Evolutionary conservation across 768 basidiomycete genomes (phyloP), one percentile per base, ranked within the genome.

Genomic region (Cyclocybe cylindracea): DNA sequence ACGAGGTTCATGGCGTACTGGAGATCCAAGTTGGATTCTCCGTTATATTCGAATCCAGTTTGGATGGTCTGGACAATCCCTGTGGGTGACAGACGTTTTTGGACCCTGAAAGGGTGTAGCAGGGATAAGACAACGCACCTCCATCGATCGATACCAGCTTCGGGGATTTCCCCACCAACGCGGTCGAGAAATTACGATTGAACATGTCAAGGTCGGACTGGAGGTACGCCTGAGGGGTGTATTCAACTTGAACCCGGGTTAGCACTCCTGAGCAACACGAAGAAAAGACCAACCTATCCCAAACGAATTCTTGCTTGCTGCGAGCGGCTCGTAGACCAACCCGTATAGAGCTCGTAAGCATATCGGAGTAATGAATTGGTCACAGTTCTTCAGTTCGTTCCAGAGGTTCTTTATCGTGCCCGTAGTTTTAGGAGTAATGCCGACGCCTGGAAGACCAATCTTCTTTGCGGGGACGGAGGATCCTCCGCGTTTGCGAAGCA

Each of bases 1-100:
- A 75, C 72, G 32, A 83, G 68, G 10, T 68, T 64, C 77, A 84
- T 78, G 11, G 72, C 74, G 50, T 80, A 83, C 58, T 82, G 68
- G 2, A 84, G 63, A 59, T 83, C 82, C 7, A 84, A 68, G 55
- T 79, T 70, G 5, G 79, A 76, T 64, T 84, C 82, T 44, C 73
- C 80, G 54, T 79, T 80, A 59, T 69, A 69, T 5, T 65, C 60
- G 56, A 79, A 78, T 14, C 70, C 66, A 38, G 53, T 48, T 33
- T 68, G 39, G 11, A 48, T 39, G 7, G 68, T 70, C 56, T 82
- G 79, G 2, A 71, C 66, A 31, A 74, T 58, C 33, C 78, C 76
- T 78, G 39, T 6, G 39, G 18, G 10, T 42, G 18, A 46, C 47
- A 8, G 56, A 24, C 39, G 7, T 16, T 40, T 32, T 18, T 33